A percentile compares a stretch with the other conserved stretches of the same genome.
Evolutionary conservation across 805 yeast species (phyloP).

Genomic region (Kodamaea restingae): DNA sequence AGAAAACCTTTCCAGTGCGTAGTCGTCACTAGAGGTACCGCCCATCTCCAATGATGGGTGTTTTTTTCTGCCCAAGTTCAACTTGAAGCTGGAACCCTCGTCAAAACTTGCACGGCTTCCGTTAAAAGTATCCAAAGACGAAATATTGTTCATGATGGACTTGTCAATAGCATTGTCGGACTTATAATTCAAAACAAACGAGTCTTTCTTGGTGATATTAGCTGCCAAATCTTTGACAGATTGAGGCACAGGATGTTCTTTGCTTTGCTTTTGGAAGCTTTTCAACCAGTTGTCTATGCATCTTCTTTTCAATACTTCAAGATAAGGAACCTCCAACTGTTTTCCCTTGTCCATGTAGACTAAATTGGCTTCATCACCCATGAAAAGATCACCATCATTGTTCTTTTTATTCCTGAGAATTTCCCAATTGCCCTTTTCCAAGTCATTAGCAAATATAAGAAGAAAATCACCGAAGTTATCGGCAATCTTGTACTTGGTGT

Average conservation of each 20-base stretch:
- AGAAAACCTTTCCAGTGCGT: background rate
- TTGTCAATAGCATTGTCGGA: conserved; percentile 25
- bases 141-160: conserved; percentile 28
- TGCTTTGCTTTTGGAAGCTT: conserved; percentile 17
- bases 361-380: conserved; percentile 69
- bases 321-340: conserved; percentile 39
- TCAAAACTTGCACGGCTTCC: conserved; percentile 8
- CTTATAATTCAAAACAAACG: conserved; percentile 18
- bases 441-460: conserved; percentile 76
- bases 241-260: conserved; percentile 8
- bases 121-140: conserved; percentile 17
- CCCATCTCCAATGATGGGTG: conserved; percentile 1
- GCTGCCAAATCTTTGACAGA: conserved; percentile 12
- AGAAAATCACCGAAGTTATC: conserved; percentile 87
- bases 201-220: conserved; percentile 20
- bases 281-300: conserved; percentile 32
- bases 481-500: conserved; percentile 81
- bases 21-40: conserved; percentile 4
- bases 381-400: conserved; percentile 44
- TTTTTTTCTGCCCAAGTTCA: background rate
- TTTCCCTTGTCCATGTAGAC: conserved; percentile 61
- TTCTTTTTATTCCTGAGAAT: conserved; percentile 48
- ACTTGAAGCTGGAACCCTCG: conserved; percentile 2
- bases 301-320: conserved; percentile 37
- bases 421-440: conserved; percentile 78